phyloP scores from a whole-genome alignment of 1,284 basidiomycete genomes.

The Cryptococcus sp. region DNA sequence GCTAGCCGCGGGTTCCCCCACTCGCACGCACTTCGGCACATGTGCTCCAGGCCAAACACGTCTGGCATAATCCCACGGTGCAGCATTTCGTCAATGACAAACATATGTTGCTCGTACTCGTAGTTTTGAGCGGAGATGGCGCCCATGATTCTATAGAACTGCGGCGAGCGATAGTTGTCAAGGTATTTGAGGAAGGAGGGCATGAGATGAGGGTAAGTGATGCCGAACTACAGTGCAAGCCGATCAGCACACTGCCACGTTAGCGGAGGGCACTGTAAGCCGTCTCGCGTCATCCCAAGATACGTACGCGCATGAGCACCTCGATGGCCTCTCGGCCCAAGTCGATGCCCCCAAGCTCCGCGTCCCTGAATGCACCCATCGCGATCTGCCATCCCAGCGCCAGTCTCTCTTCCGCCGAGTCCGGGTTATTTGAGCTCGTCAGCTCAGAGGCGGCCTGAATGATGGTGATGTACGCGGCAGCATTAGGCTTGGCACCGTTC shows the following conservation, averaged over 20 bases:
- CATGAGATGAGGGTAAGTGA: slow-evolving; percentile 29
- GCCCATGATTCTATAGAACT: slow-evolving; percentile 23
- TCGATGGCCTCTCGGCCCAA: slow-evolving; percentile 32
- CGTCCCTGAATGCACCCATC: slow-evolving; percentile 35
- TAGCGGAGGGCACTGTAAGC: neutral
- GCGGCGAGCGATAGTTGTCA: slow-evolving; percentile 10
- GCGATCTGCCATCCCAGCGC: slow-evolving; percentile 38
- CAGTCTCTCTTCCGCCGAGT: slow-evolving; percentile 10
- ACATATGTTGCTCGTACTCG: slow-evolving; percentile 31
- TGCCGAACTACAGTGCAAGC: slow-evolving; percentile 20
- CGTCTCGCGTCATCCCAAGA: neutral
- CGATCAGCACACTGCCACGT: neutral
- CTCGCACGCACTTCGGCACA: slow-evolving; percentile 31
- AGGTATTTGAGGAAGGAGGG: slow-evolving; percentile 25
- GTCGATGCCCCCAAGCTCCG: slow-evolving; percentile 32
- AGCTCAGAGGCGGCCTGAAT: slow-evolving; percentile 34
- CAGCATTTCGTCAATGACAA: slow-evolving; percentile 36
- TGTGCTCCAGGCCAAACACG: slow-evolving; percentile 10
- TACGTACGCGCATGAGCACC: slow-evolving; percentile 31
- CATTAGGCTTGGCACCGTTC: slow-evolving; percentile 22
- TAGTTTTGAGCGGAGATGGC: slow-evolving; percentile 8
- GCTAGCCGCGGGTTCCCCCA: slow-evolving; percentile 36
- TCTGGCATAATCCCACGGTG: slow-evolving; percentile 19
- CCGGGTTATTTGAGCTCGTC: slow-evolving; percentile 1
- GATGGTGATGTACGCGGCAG: slow-evolving; percentile 33